Conservation (phyloP, 2,329 filamentous ascomycete genomes). For the Fusarium multiceps region DNA sequence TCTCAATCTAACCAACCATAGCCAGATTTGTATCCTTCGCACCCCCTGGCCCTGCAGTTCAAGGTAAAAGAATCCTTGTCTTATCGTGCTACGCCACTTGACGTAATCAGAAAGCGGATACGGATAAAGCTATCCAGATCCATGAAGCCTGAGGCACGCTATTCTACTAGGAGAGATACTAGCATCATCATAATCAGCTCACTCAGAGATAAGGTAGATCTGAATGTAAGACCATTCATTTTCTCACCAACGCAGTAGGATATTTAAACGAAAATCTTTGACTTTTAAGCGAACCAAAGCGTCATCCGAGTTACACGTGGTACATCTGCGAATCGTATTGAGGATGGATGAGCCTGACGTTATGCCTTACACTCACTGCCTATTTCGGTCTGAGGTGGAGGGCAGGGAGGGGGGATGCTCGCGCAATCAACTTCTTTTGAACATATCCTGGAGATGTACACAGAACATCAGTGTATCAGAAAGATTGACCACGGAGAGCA, state of each 20-base stretch:
- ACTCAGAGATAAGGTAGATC: conserved; percentile 12
- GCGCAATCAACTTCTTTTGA: background rate
- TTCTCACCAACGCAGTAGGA: background rate
- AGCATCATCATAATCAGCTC: conserved; percentile 10
- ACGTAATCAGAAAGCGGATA: conserved; percentile 31
- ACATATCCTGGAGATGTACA: background rate
- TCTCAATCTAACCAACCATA: background rate
- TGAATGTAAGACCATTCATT: background rate
- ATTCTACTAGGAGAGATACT: background rate
- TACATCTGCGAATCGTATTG: background rate
- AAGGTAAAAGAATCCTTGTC: conserved; percentile 12
- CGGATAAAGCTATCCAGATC: conserved; percentile 1
- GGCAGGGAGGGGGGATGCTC: background rate
- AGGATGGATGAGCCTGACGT: conserved; percentile 3
- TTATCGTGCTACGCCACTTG: conserved; percentile 39
- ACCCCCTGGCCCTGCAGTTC: conserved; percentile 16
- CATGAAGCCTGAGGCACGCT: conserved; percentile 20
- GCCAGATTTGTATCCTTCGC: background rate
- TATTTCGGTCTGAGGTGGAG: conserved; percentile 14
- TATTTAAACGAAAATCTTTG: background rate
- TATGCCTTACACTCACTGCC: conserved; percentile 9
- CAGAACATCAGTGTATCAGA: background rate
- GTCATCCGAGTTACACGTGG: conserved; percentile 2
- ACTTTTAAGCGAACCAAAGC: conserved; percentile 6
- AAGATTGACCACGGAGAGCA: background rate